These are phyloP conservation scores for Leptographium wingfieldii DNA, from an alignment of 2,329 filamentous ascomycete species.

Conservation along the genomic window DNA sequence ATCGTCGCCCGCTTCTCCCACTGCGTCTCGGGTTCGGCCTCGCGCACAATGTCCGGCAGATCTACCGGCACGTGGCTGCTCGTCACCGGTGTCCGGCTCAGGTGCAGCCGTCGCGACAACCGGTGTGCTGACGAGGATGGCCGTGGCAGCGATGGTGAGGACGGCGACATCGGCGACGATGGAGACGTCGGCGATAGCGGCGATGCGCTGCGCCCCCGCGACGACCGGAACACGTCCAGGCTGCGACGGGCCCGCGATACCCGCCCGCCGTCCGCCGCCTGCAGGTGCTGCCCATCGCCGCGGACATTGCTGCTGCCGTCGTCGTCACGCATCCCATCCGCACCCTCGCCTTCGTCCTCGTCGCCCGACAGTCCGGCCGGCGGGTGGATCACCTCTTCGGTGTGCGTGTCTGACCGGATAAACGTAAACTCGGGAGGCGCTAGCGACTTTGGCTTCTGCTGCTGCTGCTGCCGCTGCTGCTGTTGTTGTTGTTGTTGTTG, in stretches of 20 bases:
- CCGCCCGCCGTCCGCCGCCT: conserved; percentile 16
- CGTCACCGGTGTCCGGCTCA: conserved; percentile 43
- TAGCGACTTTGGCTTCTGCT: conserved; percentile 19
- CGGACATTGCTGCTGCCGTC: conserved; percentile 10
- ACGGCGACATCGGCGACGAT: conserved; percentile 21
- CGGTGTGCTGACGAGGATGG: conserved; percentile 22
- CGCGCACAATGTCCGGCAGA: conserved; percentile 56
- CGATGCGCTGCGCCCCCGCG: conserved; percentile 36
- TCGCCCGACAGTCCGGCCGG: conserved; percentile 28
- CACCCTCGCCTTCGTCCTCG: not conserved
- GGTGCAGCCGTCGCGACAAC: conserved; percentile 59
- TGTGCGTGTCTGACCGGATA: conserved; percentile 69
- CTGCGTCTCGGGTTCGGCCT: conserved; percentile 44
- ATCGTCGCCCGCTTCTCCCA: conserved; percentile 95
- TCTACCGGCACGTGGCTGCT: conserved; percentile 68
- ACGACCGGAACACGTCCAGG: conserved; percentile 21
- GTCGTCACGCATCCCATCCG: too few relatives aligned
- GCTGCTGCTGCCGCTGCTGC: not conserved
- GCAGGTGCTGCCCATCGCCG: conserved; percentile 12
- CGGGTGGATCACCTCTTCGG: conserved; percentile 66
- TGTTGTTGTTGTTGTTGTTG: not conserved
- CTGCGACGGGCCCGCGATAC: conserved; percentile 14
- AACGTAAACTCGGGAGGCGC: conserved; percentile 62
- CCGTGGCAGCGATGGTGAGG: conserved; percentile 18
- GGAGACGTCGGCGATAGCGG: conserved; percentile 24